Evolutionary conservation across 345 rosid genomes (phyloP), one percentile per base, ranked within the genome.

Genomic region (Anacardium occidentale): DNA sequence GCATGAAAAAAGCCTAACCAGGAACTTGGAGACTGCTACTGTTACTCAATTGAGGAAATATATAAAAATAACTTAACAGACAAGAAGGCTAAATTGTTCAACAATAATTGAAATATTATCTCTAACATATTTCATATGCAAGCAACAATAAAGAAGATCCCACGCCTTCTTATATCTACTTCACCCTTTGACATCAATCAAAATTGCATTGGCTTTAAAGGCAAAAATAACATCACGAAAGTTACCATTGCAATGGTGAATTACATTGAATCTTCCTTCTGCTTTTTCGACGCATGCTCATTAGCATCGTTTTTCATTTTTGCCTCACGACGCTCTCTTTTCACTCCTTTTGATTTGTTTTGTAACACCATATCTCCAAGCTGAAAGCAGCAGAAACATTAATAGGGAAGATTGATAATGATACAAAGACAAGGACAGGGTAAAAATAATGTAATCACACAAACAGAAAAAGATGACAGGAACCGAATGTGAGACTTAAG

Each of bases 311-410:
- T 73, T 75, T 86, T 89, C 84, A 65, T 63, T 79, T 87, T 93
- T 14, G 88, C 89, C 77, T 92, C 97, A 22, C 88, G 94, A 0
- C 96, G 87, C 79, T 96, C 99, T 85, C 99, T 88, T 86, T 96
- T 96, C 73, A 88, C 77, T 71, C 98, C 98, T 83, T 95, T 95
- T 3, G 93, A 74, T 68, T 86, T 91, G 87, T 92, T 76, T 4
- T 83, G 82, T 17, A 92, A 62, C 22, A 76, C 77, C 84, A 72
- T 84, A 5, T 89, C 90, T 47, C 86, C 89, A 66, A 92, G 24
- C 96, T 92, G 32, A 62, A 67, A 12, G 59, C 62, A 68, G 50
- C 60, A 51, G 24, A 58, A 51, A 42, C 13, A 60, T 25, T 59
- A 29, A 77, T 24, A 69, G 55, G 26, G 42, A 37, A 37, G 42